These are phyloP conservation scores for Podospora pseudoanserina DNA, from an alignment of 495 filamentous ascomycete genomes.

Conservation along the genomic window DNA sequence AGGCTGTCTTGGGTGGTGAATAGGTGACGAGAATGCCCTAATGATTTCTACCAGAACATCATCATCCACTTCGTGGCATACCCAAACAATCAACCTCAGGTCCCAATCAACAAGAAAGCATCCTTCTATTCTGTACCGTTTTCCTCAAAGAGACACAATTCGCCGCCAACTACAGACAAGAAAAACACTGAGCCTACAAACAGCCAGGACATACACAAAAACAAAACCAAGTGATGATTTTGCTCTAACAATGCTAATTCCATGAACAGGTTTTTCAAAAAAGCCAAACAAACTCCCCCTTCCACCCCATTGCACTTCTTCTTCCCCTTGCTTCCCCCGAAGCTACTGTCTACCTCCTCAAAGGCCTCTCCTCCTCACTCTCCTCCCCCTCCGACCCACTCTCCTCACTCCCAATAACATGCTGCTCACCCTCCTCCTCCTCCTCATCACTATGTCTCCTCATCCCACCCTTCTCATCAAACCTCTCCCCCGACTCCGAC, in stretches of 20 bases:
- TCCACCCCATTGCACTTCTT: neutral
- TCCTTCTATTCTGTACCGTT: too few relatives aligned
- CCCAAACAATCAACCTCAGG: too few relatives aligned
- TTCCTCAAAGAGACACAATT: too few relatives aligned
- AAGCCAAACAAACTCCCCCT: neutral
- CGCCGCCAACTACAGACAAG: too few relatives aligned
- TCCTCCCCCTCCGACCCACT: slow-evolving; percentile 24
- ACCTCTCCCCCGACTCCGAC: slow-evolving; percentile 2
- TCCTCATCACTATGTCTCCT: slow-evolving; percentile 51
- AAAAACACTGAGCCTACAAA: too few relatives aligned
- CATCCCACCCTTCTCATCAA: slow-evolving; percentile 21
- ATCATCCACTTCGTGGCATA: too few relatives aligned
- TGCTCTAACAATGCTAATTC: too few relatives aligned
- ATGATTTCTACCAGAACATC: too few relatives aligned
- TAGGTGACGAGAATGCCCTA: too few relatives aligned
- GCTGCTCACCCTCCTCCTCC: slow-evolving; percentile 25
- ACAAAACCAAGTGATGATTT: too few relatives aligned
- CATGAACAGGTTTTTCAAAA: neutral
- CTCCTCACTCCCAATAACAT: slow-evolving; percentile 33
- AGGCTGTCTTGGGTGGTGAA: too few relatives aligned
- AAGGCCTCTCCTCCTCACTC: slow-evolving; percentile 19
- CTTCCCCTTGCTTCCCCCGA: neutral
- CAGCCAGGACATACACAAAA: too few relatives aligned
- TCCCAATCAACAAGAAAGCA: neutral
- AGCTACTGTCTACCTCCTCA: slow-evolving; percentile 6